Evolutionary conservation across 2,329 filamentous ascomycete genomes (phyloP).

Genomic region (Aspergillus sp.): DNA sequence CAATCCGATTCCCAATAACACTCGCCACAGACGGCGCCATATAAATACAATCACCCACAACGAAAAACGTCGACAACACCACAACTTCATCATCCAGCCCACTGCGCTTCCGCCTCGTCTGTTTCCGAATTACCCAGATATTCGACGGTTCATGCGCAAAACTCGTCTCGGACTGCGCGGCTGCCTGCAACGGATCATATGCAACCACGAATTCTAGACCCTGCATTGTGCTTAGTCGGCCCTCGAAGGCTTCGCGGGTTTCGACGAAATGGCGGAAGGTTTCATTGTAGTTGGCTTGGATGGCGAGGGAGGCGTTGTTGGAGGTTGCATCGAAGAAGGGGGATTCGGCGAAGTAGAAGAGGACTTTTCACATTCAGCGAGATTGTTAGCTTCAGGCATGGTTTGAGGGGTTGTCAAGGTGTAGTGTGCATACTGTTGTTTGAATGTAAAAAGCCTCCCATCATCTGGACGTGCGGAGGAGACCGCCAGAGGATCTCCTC

Average conservation of each 20-base stretch:
- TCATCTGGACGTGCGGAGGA: conserved; percentile 40
- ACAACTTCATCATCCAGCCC: conserved; percentile 44
- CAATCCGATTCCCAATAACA: conserved; percentile 50
- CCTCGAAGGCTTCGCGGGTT: conserved; percentile 53
- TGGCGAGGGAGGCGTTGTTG: conserved; percentile 53
- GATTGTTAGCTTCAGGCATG: not conserved
- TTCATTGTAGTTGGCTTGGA: conserved; percentile 46
- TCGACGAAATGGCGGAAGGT: conserved; percentile 45
- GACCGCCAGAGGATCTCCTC: conserved; percentile 43
- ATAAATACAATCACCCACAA: conserved; percentile 54
- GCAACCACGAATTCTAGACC: conserved; percentile 56
- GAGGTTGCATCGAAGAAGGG: conserved; percentile 58
- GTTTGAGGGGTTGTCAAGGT: not conserved
- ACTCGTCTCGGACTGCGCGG: conserved; percentile 34
- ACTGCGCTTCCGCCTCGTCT: conserved; percentile 42
- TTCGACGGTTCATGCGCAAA: conserved; percentile 42
- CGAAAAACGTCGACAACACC: conserved; percentile 53
- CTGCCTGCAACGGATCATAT: conserved; percentile 48
- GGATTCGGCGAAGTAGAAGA: conserved; percentile 57
- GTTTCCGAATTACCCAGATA: conserved; percentile 57
- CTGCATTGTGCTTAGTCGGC: conserved; percentile 45
- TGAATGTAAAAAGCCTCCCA: conserved; percentile 40
- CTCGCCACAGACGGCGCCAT: conserved; percentile 57
- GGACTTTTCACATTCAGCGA: conserved; percentile 33
- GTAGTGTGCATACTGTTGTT: conserved; percentile 34